phyloP scores from a whole-genome alignment of 306 rosid species.

The Ceratonia siliqua region DNA sequence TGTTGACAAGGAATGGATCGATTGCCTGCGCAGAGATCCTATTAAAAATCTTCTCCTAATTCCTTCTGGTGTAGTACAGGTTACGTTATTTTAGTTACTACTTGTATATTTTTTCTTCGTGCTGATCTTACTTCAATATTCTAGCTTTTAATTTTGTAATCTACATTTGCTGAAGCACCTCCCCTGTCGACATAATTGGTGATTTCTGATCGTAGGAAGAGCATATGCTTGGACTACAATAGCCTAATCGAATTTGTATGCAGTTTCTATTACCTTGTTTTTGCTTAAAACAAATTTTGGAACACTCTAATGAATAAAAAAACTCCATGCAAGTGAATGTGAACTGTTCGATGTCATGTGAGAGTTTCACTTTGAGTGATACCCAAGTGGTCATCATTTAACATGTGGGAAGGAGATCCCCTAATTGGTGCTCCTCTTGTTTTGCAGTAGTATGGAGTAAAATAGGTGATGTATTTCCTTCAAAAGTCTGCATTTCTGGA shows the following conservation, averaged over 20 bases:
- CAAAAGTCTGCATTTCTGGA: not conserved
- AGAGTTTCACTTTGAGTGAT: not conserved
- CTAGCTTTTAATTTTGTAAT: not conserved
- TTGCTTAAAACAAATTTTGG: not conserved
- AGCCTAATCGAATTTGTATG: not conserved
- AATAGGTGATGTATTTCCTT: not conserved
- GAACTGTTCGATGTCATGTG: not conserved
- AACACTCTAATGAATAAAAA: not conserved
- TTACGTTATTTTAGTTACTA: not conserved
- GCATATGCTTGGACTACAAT: not conserved
- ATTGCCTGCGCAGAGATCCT: constrained; percentile 65
- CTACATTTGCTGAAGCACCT: not conserved
- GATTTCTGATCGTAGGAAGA: not conserved
- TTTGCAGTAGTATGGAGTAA: not conserved
- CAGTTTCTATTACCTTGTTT: not conserved
- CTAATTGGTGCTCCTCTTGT: not conserved
- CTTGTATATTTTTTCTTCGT: not conserved
- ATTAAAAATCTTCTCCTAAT: constrained; percentile 68
- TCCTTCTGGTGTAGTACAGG: constrained; percentile 80
- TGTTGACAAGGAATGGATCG: constrained; percentile 78
- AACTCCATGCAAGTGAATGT: not conserved
- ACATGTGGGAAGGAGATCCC: not conserved
- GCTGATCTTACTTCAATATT: not conserved
- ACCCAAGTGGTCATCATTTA: not conserved
- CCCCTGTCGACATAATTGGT: not conserved